A percentile compares a stretch with the other conserved stretches of the same genome.
Evolutionary conservation across 2,329 filamentous ascomycete species (phyloP).

Genomic region (Curvularia sp.): DNA sequence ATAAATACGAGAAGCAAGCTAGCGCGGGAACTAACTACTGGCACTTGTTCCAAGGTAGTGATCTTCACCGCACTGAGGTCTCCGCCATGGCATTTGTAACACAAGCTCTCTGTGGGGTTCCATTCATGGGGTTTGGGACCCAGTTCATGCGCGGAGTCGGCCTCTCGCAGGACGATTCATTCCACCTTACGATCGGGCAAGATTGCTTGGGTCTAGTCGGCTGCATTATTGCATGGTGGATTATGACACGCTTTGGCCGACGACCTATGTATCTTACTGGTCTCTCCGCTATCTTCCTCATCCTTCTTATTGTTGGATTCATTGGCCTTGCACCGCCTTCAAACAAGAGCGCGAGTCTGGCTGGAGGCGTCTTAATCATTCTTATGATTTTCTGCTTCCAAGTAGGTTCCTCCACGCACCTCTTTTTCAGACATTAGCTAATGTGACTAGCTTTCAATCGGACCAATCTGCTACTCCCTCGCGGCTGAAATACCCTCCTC

Average conservation of each 20-base stretch:
- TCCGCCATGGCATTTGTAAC: slow-evolving; percentile 58
- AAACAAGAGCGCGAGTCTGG: slow-evolving; percentile 54
- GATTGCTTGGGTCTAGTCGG: slow-evolving; percentile 50
- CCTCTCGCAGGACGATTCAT: slow-evolving; percentile 31
- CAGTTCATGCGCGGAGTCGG: slow-evolving; percentile 35
- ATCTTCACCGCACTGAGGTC: slow-evolving; percentile 79
- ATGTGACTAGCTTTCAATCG: slow-evolving; percentile 74
- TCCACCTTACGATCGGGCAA: slow-evolving; percentile 34
- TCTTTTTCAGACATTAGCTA: slow-evolving; percentile 62
- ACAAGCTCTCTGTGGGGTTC: slow-evolving; percentile 46
- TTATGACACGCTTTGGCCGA: slow-evolving; percentile 79
- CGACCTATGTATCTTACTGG: slow-evolving; percentile 76
- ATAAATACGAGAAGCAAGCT: slow-evolving; percentile 75
- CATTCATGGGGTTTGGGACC: slow-evolving; percentile 34
- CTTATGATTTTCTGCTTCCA: slow-evolving; percentile 38
- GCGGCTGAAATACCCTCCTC: slow-evolving; percentile 82
- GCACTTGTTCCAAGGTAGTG: slow-evolving; percentile 80
- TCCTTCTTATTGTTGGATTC: slow-evolving; percentile 68
- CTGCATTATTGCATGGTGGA: slow-evolving; percentile 77
- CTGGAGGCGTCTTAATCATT: slow-evolving; percentile 35
- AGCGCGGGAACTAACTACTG: slow-evolving; percentile 70
- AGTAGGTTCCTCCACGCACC: slow-evolving; percentile 11
- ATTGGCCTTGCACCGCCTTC: slow-evolving; percentile 63
- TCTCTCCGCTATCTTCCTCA: slow-evolving; percentile 26
- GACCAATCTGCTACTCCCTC: slow-evolving; percentile 85